Evolutionary conservation across 1,139 yeast genomes (phyloP), one percentile per base, ranked within the genome.

Genomic region (Blastobotrys aristatus): DNA sequence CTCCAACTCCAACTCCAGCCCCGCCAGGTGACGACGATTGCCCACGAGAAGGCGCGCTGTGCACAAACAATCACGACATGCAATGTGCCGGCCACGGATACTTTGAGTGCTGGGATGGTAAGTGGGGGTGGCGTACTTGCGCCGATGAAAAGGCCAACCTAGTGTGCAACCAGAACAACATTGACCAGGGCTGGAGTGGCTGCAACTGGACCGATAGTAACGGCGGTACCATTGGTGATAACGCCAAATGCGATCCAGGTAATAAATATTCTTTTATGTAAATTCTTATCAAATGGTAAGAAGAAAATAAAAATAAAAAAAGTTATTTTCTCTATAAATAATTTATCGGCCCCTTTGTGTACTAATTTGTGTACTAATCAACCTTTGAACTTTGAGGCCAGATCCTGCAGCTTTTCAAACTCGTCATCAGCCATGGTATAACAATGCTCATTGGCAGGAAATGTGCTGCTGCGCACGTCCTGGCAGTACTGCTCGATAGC

Each of bases 371-470:
- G n/a, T n/a, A n/a, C n/a, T n/a, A n/a, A n/a, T n/a, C n/a, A n/a
- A n/a, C n/a, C 30, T 26, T 8, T n/a, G n/a, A n/a, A n/a, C n/a
- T n/a, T n/a, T 14, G 7, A 14, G 35, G n/a, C n/a, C n/a, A 14
- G 8, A 7, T 4, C 20, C 24, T 35, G 17, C 49, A 86, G 75
- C 47, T 76, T 74, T 1, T 71, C 72, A 59, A 77, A 77, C 39
- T 82, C 81, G 3, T 81, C 88, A 36, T 76, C 80, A 49, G 82
- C 81, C 50, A 89, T 80, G 49, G 77, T 74, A 65, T 84, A 92
- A 5, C 88, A 81, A 61, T 90, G 95, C 32, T 70, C 79, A 2
- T 72, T 66, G 13, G 73, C 69, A 0, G 98, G 98, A 62, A 86
- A 92, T 1, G 49, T 48, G 3, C 68, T 60, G 0, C 53, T 39